Base-by-base conservation (phyloP, 352 stramenopile species). In the Phytophthora nicotianae region DNA sequence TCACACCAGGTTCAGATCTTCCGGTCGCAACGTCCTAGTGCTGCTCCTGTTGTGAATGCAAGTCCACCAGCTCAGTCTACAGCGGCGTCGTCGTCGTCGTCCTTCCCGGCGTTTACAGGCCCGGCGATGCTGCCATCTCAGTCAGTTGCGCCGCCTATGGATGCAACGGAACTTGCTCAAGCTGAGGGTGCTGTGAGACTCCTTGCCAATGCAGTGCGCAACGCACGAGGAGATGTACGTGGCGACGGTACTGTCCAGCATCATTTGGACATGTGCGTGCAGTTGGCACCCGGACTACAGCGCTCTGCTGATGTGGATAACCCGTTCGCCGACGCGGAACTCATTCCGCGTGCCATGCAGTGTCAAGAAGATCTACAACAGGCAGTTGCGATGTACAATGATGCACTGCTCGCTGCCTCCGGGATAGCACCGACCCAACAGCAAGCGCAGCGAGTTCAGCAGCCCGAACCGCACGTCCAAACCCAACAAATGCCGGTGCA, bases 341-440 rank as follows among this genome's bases (percentile, higher is more conserved):
- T 80, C 51, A 66, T 80, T 29, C 72, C 72, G 32, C 72, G 68
- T 35, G 72, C 68, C 5, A 68, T 80, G 64, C 72, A 80, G 58
- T 77, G 68, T 41, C 64, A 73, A 52, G 72, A 80, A 46, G 72
- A 80, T 53, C 48, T 80, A 16, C 68, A 73, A 26, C 65, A 64
- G 19, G 61, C 58, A n/a, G 52, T 80, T 4, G 58, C 65, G 16
- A 59, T 75, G 48, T 80, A 77, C 47, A 80, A 80, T 50, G 72
- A 80, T 57, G 62, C 72, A 11, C 40, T 80, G 23, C 54, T 80
- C n/a, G 72, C 72, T 52, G 62, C 41, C 4, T 70, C 60, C 5
- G 69, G 60, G 19, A 32, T 76, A 29, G 40, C 54, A 35, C 50
- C 58, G 23, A 42, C 13, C 14, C 55, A 53, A 26, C 65, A 70